Conservation (phyloP, 2,329 filamentous ascomycete genomes). For the Aaosphaeria pasadenensis region DNA sequence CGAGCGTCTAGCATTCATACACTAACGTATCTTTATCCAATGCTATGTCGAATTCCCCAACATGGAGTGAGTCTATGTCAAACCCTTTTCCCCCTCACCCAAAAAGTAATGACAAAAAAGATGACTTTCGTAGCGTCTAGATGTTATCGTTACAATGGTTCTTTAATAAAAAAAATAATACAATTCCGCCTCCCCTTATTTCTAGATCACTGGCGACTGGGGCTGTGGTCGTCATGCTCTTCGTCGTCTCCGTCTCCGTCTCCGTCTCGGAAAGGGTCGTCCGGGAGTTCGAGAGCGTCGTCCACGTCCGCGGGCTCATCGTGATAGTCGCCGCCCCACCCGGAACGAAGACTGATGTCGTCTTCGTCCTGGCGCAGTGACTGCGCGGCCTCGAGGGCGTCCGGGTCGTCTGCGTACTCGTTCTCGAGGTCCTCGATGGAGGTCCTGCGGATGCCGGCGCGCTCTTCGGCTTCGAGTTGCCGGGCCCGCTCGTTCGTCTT, state of each 20-base stretch:
- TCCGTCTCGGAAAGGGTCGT: conserved; percentile 45
- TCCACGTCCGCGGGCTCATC: conserved; percentile 43
- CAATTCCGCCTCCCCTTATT: no score
- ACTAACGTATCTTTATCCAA: no score
- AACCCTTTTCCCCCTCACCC: no score
- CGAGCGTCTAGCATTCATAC: no score
- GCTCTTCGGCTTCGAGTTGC: conserved; percentile 47
- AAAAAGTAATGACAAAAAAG: no score
- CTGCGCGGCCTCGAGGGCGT: conserved; percentile 38
- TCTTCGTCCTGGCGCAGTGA: conserved; percentile 48
- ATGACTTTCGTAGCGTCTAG: no score
- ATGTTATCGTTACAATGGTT: no score
- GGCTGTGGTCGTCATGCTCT: not conserved
- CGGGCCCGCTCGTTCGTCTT: conserved; percentile 51
- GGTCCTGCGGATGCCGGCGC: conserved; percentile 28
- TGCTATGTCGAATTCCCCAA: no score
- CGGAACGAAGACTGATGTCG: conserved; percentile 51
- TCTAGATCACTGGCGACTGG: no score
- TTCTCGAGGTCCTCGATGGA: conserved; percentile 35
- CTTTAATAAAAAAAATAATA: no score
- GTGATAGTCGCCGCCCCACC: conserved; percentile 43
- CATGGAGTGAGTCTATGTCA: no score
- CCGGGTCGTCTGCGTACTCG: conserved; percentile 46
- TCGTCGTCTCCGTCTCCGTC: conserved; percentile 38
- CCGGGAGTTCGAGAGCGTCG: conserved; percentile 37